Conservation (phyloP, 208 protist species). For the Trichomonas gallinae region DNA sequence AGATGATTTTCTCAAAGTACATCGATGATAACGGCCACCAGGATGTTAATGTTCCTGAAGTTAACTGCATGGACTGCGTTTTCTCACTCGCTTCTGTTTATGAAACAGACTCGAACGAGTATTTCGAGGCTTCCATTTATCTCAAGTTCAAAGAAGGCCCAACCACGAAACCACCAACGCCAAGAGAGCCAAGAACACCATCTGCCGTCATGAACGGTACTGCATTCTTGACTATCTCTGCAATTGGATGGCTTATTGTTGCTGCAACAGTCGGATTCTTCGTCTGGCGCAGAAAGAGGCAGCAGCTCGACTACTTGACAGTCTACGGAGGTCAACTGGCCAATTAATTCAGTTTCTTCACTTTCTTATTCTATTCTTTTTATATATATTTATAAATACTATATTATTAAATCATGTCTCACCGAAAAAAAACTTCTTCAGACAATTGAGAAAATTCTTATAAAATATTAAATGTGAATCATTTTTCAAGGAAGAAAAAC, state of each 20-base stretch:
- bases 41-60: background rate
- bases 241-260: background rate
- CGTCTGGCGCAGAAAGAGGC: background rate
- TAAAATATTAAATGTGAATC: too few species aligned
- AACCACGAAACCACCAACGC: background rate
- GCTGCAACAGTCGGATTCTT: background rate
- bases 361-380: too few species aligned
- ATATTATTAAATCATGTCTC: too few species aligned
- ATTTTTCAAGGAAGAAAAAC: too few species aligned
- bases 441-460: too few species aligned
- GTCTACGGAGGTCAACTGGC: too few species aligned
- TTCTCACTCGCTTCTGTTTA: background rate
- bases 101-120: background rate
- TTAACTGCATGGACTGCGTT: background rate
- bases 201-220: background rate
- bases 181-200: background rate
- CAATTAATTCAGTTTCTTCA: too few species aligned
- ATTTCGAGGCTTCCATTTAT: background rate
- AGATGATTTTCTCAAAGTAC: background rate
- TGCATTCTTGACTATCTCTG: background rate
- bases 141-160: background rate
- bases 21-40: background rate
- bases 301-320: too few species aligned
- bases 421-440: too few species aligned
- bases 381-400: too few species aligned